A percentile compares a stretch with the other conserved stretches of the same genome.
These are phyloP conservation scores for Exophiala oligosperma DNA, from an alignment of 2,329 filamentous ascomycete genomes.

Conservation along the genomic window DNA sequence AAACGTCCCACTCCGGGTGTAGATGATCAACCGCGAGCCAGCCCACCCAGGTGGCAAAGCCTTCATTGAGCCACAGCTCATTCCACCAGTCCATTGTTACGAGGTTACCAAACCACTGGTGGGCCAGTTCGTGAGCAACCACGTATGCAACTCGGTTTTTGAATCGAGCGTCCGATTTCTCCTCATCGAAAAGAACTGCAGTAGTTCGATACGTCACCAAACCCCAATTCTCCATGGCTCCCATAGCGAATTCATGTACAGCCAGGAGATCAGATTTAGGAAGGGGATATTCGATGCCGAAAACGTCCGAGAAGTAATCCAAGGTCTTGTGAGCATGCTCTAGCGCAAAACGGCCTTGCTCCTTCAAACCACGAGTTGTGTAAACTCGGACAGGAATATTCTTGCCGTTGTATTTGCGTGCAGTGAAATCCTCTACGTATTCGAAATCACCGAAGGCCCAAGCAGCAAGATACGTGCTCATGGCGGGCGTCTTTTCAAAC, in stretches of 20 bases:
- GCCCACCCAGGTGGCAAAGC: conserved; percentile 97
- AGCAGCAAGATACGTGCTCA: conserved; percentile 86
- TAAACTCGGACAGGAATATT: conserved; percentile 92
- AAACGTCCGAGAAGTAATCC: conserved; percentile 94
- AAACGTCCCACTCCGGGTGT: conserved; percentile 96
- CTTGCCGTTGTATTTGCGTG: conserved; percentile 87
- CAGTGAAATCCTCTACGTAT: conserved; percentile 88
- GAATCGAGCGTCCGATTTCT: conserved; percentile 84
- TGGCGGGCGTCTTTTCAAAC: conserved; percentile 81
- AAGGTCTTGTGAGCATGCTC: conserved; percentile 91
- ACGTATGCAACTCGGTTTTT: conserved; percentile 95
- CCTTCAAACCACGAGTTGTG: conserved; percentile 89
- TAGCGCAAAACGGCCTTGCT: conserved; percentile 85
- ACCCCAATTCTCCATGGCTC: conserved; percentile 96
- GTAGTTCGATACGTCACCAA: conserved; percentile 95
- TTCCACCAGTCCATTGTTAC: conserved; percentile 96
- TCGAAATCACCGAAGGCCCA: conserved; percentile 98
- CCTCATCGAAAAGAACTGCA: conserved; percentile 92
- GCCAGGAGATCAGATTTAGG: conserved; percentile 89
- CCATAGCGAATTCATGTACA: conserved; percentile 83
- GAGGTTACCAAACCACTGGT: conserved; percentile 94
- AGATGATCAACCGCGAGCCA: conserved; percentile 91
- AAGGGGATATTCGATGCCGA: conserved; percentile 87
- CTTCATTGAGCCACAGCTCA: conserved; percentile 91
- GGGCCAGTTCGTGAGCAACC: conserved; percentile 94